A percentile compares a stretch with the other conserved stretches of the same genome.
Evolutionary conservation across 495 filamentous ascomycete genomes (phyloP).

Genomic region (Polyplosphaeria fusca): DNA sequence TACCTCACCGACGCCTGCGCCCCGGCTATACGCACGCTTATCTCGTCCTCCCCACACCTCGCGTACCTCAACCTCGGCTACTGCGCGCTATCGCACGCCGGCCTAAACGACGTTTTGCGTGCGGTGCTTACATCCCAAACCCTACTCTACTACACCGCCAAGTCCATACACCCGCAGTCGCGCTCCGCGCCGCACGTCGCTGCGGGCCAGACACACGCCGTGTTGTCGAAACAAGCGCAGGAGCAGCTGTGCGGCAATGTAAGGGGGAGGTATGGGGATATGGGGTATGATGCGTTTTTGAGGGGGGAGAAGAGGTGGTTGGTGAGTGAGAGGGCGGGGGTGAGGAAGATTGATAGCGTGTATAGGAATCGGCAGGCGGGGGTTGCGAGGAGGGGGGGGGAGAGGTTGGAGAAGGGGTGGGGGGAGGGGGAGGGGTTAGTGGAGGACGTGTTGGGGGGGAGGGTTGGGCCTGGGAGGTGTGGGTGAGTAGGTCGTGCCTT

Average conservation of each 20-base stretch:
- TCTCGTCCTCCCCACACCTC: constrained; percentile 1
- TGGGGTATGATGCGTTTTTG: constrained; percentile 35
- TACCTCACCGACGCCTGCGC: constrained; percentile 23
- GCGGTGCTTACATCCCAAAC: constrained; percentile 8
- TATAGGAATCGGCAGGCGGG: constrained; percentile 45
- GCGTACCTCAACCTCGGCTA: constrained; percentile 17
- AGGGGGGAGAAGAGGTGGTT: constrained; percentile 39
- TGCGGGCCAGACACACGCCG: constrained; percentile 20
- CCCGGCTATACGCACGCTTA: constrained; percentile 10
- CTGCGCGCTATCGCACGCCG: constrained; percentile 14
- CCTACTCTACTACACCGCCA: constrained; percentile 23
- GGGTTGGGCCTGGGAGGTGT: constrained; percentile 12
- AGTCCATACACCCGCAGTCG: constrained; percentile 19
- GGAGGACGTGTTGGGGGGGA: constrained; percentile 22
- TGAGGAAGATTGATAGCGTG: constrained; percentile 44
- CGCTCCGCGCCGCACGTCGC: constrained; percentile 2
- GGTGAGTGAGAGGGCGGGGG: constrained; percentile 37
- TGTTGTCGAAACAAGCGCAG: constrained; percentile 8
- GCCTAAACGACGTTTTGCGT: constrained; percentile 8
- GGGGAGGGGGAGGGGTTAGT: constrained; percentile 32
- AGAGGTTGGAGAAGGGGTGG: constrained; percentile 38
- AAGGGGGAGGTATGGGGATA: constrained; percentile 20
- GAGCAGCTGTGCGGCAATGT: constrained; percentile 33
- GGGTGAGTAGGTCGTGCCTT: too few species aligned
- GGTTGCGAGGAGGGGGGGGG: constrained; percentile 37